A percentile compares a stretch with the other conserved stretches of the same genome.
Conservation (phyloP, 2,329 filamentous ascomycete genomes). For the Orbilia brochopaga region DNA sequence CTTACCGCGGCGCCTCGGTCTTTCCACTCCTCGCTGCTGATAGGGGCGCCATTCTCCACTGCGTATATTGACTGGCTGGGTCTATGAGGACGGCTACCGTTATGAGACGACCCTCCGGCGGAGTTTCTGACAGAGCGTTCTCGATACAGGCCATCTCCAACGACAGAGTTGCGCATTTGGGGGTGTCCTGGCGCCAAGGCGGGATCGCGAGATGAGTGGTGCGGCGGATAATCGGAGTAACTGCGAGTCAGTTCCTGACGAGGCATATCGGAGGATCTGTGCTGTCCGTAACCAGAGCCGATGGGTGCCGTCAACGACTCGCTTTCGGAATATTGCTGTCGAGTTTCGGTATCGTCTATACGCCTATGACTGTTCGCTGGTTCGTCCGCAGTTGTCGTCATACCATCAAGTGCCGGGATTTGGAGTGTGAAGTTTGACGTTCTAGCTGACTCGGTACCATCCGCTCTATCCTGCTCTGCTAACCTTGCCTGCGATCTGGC, state of each 20-base stretch:
- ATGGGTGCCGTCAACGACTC: conserved; percentile 22
- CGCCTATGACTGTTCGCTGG: conserved; percentile 5
- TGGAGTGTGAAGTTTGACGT: conserved; percentile 3
- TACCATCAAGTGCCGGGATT: conserved; percentile 6
- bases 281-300: conserved; percentile 14
- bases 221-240: conserved; percentile 32
- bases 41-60: conserved; percentile 65
- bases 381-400: conserved; percentile 7
- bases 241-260: conserved; percentile 22
- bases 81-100: conserved; percentile 27
- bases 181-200: conserved; percentile 27
- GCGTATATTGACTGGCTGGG: conserved; percentile 58
- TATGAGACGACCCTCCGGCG: conserved; percentile 16
- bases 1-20: conserved; percentile 89
- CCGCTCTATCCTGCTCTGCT: conserved; percentile 13
- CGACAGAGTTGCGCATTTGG: conserved; percentile 41
- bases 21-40: conserved; percentile 91
- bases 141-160: conserved; percentile 46
- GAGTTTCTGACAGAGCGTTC: conserved; percentile 35
- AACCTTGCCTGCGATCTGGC: conserved; percentile 25
- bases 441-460: conserved; percentile 15
- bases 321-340: conserved; percentile 19
- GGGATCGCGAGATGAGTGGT: conserved; percentile 25
- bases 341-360: conserved; percentile 11
- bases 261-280: conserved; percentile 18